Evolutionary conservation across 23 red algal species (phyloP).

Genomic region (Gracilaria gracilis): DNA sequence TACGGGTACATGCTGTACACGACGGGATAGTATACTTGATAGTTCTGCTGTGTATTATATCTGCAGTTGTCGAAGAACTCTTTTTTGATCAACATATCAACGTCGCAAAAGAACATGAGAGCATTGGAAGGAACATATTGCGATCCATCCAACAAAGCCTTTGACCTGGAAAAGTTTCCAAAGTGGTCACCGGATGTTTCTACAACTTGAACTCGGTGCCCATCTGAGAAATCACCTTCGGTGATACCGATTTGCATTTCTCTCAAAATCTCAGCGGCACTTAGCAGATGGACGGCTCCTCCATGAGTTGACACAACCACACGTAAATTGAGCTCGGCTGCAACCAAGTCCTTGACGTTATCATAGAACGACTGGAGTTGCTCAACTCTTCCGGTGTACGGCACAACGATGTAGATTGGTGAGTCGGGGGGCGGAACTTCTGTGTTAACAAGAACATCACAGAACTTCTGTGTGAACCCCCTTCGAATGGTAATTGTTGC

Average conservation of each 20-base stretch:
- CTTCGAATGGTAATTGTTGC: conserved; percentile 49
- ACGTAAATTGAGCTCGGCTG: conserved; percentile 14
- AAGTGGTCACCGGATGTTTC: conserved; percentile 43
- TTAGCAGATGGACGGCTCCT: conserved; percentile 42
- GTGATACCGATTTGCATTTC: conserved; percentile 64
- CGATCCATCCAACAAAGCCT: conserved; percentile 50
- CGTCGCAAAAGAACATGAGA: conserved; percentile 66
- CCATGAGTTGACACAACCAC: conserved; percentile 49
- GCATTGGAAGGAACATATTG: conserved; percentile 43
- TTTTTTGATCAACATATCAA: conserved; percentile 53
- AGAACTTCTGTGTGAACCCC: conserved; percentile 60
- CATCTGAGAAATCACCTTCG: conserved; percentile 43
- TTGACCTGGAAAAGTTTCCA: conserved; percentile 66
- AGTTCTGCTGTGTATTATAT: conserved; percentile 44
- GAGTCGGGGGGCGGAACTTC: conserved; percentile 22
- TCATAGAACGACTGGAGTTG: conserved; percentile 43
- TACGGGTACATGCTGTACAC: conserved; percentile 67
- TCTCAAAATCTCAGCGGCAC: conserved; percentile 32
- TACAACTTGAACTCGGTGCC: conserved; percentile 46
- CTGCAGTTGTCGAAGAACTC: conserved; percentile 58
- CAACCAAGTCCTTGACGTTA: conserved; percentile 49
- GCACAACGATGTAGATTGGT: conserved; percentile 55
- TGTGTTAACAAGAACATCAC: conserved; percentile 45
- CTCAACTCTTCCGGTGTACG: conserved; percentile 42
- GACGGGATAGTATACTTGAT: conserved; percentile 60